Conservation (phyloP, 2,329 filamentous ascomycete genomes). For the Drechslerella coelobrocha region DNA sequence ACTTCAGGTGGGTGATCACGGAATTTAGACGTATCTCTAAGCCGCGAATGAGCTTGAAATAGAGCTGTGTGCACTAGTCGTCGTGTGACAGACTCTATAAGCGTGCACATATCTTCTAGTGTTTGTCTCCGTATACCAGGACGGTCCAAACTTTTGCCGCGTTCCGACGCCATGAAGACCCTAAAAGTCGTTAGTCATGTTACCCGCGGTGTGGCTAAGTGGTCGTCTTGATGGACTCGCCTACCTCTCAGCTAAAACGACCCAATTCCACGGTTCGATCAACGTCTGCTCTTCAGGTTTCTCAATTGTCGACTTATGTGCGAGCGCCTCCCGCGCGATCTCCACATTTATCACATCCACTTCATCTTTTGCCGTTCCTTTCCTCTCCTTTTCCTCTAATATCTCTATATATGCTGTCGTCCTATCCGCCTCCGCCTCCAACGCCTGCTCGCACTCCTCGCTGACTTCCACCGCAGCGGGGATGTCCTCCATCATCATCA, state of each 20-base stretch:
- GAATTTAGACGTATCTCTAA: constrained; percentile 1
- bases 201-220: too few species aligned
- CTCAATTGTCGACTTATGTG: not conserved
- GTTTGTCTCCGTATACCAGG: constrained; percentile 30
- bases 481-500: constrained; percentile 47
- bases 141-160: constrained; percentile 15
- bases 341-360: constrained; percentile 16
- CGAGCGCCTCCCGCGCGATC: constrained; percentile 7
- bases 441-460: constrained; percentile 33
- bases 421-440: constrained; percentile 43
- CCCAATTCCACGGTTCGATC: constrained; percentile 24
- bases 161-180: constrained; percentile 41
- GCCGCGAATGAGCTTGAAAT: constrained; percentile 32
- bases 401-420: constrained; percentile 14
- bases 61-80: constrained; percentile 30
- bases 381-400: constrained; percentile 20
- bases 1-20: constrained; percentile 10
- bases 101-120: constrained; percentile 24
- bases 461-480: constrained; percentile 46
- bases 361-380: constrained; percentile 10
- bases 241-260: constrained; percentile 38
- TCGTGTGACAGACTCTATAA: constrained; percentile 31
- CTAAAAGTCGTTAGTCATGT: constrained; percentile 23
- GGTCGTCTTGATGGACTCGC: too few species aligned
- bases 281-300: not conserved